phyloP scores from a whole-genome alignment of 495 filamentous ascomycete genomes.

The Oleoguttula mirabilis region DNA sequence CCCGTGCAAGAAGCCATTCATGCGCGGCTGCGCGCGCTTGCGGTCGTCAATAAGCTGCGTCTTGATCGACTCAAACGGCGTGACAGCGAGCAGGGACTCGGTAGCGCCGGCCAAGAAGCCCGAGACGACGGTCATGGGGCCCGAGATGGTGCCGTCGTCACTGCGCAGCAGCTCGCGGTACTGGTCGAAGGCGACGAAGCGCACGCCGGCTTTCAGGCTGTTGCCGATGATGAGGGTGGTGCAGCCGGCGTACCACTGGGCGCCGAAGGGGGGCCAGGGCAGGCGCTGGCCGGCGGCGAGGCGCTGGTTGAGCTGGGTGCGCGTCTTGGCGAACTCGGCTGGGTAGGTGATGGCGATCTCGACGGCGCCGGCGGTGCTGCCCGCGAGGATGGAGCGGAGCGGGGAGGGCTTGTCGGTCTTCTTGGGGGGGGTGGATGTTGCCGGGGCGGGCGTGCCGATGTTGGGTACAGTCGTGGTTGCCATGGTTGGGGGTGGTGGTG shows the following conservation, averaged over 20 bases:
- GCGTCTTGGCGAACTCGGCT: conserved; percentile 94
- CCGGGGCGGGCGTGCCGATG: neutral
- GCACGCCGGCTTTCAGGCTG: conserved; percentile 86
- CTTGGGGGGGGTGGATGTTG: neutral
- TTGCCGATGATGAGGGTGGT: conserved; percentile 96
- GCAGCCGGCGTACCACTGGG: conserved; percentile 95
- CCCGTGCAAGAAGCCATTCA: conserved; percentile 88
- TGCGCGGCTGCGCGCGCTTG: conserved; percentile 71
- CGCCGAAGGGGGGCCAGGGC: conserved; percentile 90
- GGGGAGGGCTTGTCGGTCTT: conserved; percentile 49
- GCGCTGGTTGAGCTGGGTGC: conserved; percentile 83
- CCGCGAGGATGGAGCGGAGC: conserved; percentile 76
- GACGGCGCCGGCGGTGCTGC: conserved; percentile 79
- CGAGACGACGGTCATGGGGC: conserved; percentile 79
- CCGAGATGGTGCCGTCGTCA: conserved; percentile 76
- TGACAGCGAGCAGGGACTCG: conserved; percentile 86
- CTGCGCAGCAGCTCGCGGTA: conserved; percentile 77
- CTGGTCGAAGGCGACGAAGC: conserved; percentile 95
- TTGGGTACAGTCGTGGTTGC: conserved; percentile 1
- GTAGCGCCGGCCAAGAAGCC: conserved; percentile 92
- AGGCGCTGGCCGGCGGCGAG: conserved; percentile 71
- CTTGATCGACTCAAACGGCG: conserved; percentile 96
- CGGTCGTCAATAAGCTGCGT: conserved; percentile 80
- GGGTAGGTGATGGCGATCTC: conserved; percentile 98
- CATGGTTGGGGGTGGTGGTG: conserved; percentile 2